Evolutionary conservation across 176 grass and related monocot genomes (phyloP).

Genomic region (Sorghum bicolor): Sorghum_bicolor_NCBIv3 NC_012877.2:7577501-7578000

Average conservation of each 20-base stretch:
- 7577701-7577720: neutral
- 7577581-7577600: neutral
- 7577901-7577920: neutral
- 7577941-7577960: neutral
- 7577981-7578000: neutral
- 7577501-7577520: constrained; percentile 77
- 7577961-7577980: neutral
- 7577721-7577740: neutral
- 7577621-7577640: neutral
- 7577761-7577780: neutral
- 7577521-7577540: constrained; percentile 45
- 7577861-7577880: neutral
- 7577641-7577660: neutral
- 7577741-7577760: neutral
- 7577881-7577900: neutral
- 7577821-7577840: neutral
- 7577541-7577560: neutral
- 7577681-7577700: neutral
- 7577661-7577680: neutral
- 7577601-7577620: neutral
- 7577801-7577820: neutral
- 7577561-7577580: neutral
- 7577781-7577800: constrained; percentile 11
- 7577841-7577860: neutral
- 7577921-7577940: neutral